Evolutionary conservation across 1,139 yeast species (phyloP), one percentile per base, ranked within the genome.

Genomic region (Pichia cactophila): DNA sequence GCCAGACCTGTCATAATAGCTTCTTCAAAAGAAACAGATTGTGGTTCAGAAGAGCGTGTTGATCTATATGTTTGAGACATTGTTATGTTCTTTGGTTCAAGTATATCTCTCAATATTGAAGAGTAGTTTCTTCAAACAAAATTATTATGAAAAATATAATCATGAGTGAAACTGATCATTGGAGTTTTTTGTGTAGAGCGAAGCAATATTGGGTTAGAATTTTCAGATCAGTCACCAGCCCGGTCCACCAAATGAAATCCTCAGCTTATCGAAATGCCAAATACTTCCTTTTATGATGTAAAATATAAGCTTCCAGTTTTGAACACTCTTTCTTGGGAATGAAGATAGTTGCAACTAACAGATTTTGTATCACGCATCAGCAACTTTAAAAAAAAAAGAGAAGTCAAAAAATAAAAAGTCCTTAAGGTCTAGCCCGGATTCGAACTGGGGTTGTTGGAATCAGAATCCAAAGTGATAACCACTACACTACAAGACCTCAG

Each of bases 1-100:
- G 97, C 98, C 61, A 92, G 76, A 43, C 98, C 98, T 55, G 86
- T 86, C 69, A 92, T 86, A 47, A 92, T 90, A 9, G 90, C 96
- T 53, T 86, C 95, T 69, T 92, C 98, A 61, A 92, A 92, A 4
- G 92, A 76, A 51, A 82, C 75, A 14, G 77, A 68, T 58, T 80
- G 78, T 33, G 68, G 67, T 12, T 65, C 66, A 26, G 80, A 62
- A 8, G 94, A 81, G 65, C 97, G 83, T 14, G 98, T 88, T 26
- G 97, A 90, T 70, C 95, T 83, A 68, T 92, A 92, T 47, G 72
- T 68, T 69, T 80, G 80, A 8, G 84, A 60, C 52, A 53, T 48
- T 12, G 6, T 31, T 17, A 43, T 23, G 23, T 23, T 23, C 23
- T 3, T 44, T 47, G 36, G 39, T 9, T 26, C 12, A 12, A 36